A percentile compares a stretch with the other conserved stretches of the same genome.
Conservation (phyloP, 2,329 filamentous ascomycete species). For the Podosphaera fusca region DNA sequence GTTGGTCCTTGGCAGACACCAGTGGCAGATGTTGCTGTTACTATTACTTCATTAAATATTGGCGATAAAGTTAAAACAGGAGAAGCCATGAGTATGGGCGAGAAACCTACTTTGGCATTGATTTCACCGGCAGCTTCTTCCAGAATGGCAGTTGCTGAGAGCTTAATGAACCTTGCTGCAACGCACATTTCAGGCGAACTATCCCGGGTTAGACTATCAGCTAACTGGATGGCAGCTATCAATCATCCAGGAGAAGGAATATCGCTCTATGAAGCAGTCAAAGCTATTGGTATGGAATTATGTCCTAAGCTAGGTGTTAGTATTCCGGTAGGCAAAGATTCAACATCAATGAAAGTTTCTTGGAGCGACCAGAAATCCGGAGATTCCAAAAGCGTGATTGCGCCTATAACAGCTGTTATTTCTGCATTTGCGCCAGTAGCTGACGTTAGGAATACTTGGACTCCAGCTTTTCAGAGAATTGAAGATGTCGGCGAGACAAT, state of each 20-base stretch:
- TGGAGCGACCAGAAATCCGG: conserved; percentile 54
- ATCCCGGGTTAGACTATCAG: conserved; percentile 63
- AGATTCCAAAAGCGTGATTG: conserved; percentile 63
- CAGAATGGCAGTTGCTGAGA: conserved; percentile 88
- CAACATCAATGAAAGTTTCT: conserved; percentile 95
- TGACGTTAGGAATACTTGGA: conserved; percentile 75
- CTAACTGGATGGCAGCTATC: conserved; percentile 98
- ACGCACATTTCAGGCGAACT: conserved; percentile 35
- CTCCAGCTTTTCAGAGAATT: conserved; percentile 57
- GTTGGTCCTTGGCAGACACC: conserved; percentile 92
- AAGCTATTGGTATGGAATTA: conserved; percentile 78
- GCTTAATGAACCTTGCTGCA: conserved; percentile 77
- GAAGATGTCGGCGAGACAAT: conserved; percentile 79
- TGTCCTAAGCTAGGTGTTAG: conserved; percentile 78
- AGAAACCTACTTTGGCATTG: conserved; percentile 70
- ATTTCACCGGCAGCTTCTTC: conserved; percentile 80
- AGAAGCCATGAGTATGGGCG: conserved; percentile 96
- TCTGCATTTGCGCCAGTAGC: conserved; percentile 74
- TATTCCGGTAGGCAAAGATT: conserved; percentile 94
- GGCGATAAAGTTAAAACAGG: conserved; percentile 49
- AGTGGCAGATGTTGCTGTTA: conserved; percentile 84
- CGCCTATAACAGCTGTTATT: conserved; percentile 75
- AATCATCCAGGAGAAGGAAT: conserved; percentile 83
- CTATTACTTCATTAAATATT: conserved; percentile 52
- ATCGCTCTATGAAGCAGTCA: conserved; percentile 76